Conservation (phyloP, 164 flowering plant genomes). For the Dillenia turbinata region DNA sequence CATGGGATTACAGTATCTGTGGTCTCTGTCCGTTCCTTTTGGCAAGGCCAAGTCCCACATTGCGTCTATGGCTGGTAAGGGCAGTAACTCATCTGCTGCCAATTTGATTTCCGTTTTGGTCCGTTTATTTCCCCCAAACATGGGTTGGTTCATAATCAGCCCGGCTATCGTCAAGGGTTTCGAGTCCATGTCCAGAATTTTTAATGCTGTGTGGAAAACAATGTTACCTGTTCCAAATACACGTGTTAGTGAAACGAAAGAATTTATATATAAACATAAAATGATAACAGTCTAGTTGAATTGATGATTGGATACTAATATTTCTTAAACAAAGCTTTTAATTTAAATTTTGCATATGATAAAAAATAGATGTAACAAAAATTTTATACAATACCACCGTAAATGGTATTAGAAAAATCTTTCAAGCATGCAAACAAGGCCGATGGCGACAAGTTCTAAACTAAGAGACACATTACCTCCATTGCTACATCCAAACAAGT, state of each 20-base stretch:
- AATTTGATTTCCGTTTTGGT: constrained; percentile 19
- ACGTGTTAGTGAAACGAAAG: no score
- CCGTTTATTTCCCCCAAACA: constrained; percentile 27
- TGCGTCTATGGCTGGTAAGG: constrained; percentile 27
- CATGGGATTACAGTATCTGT: constrained; percentile 45
- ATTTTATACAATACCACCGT: no score
- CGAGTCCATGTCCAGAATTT: constrained; percentile 5
- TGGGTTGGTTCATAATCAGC: constrained; percentile 23
- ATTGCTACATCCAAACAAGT: constrained; percentile 13
- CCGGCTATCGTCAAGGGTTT: constrained; percentile 25
- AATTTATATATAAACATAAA: no score
- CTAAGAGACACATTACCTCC: constrained; percentile 11
- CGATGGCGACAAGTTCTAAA: no score
- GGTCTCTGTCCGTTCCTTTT: constrained; percentile 20
- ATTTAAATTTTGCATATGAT: no score
- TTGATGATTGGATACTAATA: no score
- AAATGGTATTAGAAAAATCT: no score
- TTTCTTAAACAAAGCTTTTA: no score
- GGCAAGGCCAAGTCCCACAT: constrained; percentile 37
- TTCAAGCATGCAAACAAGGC: no score
- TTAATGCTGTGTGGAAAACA: constrained; percentile 14
- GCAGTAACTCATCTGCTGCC: constrained; percentile 19
- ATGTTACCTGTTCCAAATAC: constrained; percentile 10
- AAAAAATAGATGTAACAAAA: no score
- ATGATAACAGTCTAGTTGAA: no score